Conservation (phyloP, 164 flowering plant genomes). For the Liquidambar formosana region DNA sequence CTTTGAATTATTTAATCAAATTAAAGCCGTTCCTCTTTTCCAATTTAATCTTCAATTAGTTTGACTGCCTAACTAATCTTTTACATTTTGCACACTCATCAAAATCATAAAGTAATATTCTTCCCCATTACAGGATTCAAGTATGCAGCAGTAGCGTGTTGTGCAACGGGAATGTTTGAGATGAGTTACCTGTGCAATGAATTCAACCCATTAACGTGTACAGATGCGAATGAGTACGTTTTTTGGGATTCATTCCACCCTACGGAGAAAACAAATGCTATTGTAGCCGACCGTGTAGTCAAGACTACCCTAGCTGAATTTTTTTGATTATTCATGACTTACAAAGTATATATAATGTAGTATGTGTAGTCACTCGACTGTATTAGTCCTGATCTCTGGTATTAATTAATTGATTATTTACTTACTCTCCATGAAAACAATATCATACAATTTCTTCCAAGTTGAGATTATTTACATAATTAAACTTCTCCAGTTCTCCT, state of each 20-base stretch:
- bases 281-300: slow-evolving; percentile 30
- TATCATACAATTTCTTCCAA: slow-evolving; percentile 1
- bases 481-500: background rate
- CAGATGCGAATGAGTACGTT: slow-evolving; percentile 35
- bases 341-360: too few species aligned
- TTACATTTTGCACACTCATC: background rate
- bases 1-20: too few species aligned
- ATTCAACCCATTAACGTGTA: slow-evolving; percentile 30
- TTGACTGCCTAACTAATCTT: background rate
- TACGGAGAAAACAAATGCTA: slow-evolving; percentile 33
- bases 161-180: slow-evolving; percentile 44
- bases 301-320: slow-evolving; percentile 35
- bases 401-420: background rate
- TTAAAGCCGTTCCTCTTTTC: too few species aligned
- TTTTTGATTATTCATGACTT: slow-evolving; percentile 6
- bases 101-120: background rate
- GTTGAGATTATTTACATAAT: background rate
- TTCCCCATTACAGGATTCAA: slow-evolving; percentile 29
- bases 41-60: too few species aligned
- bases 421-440: background rate
- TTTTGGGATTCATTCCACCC: slow-evolving; percentile 53
- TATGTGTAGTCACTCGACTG: too few species aligned
- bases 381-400: background rate
- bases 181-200: slow-evolving; percentile 35
- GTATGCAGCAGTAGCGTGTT: slow-evolving; percentile 30